Evolutionary conservation across 2,329 filamentous ascomycete species (phyloP).

Genomic region (Rhytidhysteron rufulum): DNA sequence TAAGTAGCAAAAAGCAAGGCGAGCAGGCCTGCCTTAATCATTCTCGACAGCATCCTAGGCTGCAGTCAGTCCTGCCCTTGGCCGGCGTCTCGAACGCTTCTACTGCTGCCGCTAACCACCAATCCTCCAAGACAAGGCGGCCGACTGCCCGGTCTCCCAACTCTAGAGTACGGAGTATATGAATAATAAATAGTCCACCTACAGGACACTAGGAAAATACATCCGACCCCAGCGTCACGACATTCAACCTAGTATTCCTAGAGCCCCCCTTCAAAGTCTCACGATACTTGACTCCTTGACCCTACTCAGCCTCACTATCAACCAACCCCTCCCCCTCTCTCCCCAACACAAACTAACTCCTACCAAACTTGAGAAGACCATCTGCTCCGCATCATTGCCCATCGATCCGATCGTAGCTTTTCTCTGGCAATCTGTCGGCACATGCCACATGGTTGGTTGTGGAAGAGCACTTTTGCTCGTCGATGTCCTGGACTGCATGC

Average conservation of each 20-base stretch:
- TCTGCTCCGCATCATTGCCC: constrained; percentile 9
- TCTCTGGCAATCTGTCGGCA: constrained; percentile 15
- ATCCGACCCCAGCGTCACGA: no score
- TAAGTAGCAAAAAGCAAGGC: no score
- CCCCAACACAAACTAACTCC: constrained; percentile 2
- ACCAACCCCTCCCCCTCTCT: constrained; percentile 1
- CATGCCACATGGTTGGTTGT: constrained; percentile 14
- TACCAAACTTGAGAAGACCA: constrained; percentile 4
- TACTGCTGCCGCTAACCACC: no score
- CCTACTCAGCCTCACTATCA: not conserved
- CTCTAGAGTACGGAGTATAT: no score
- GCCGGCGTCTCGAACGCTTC: no score
- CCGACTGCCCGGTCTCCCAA: no score
- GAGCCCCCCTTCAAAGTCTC: not conserved
- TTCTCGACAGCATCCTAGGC: no score
- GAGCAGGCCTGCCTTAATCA: no score
- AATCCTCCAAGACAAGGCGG: no score
- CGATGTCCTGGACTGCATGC: constrained; percentile 17
- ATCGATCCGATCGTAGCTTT: constrained; percentile 8
- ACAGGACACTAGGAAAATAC: no score
- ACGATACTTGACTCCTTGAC: not conserved
- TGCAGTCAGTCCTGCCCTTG: no score
- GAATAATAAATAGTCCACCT: no score
- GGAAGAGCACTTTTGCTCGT: constrained; percentile 5
- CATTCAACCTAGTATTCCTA: not conserved